Evolutionary conservation across 1,139 yeast genomes (phyloP).

Genomic region (Suzukiozyma palmioleophila): DNA sequence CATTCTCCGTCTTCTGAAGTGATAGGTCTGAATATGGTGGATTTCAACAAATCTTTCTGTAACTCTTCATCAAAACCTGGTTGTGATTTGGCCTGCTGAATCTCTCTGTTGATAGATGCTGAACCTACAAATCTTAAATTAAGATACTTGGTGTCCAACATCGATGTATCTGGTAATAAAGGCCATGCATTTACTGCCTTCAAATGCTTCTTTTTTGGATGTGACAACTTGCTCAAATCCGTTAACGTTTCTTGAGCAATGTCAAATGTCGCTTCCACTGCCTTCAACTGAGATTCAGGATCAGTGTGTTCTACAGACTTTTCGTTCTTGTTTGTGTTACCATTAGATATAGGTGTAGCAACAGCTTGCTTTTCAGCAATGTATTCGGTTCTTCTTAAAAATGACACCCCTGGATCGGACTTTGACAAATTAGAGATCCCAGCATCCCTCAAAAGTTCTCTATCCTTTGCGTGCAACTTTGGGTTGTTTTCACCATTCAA

Average conservation of each 20-base stretch:
- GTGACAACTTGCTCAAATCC: constrained; percentile 48
- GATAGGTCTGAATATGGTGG: constrained; percentile 73
- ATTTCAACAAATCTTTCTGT: constrained; percentile 44
- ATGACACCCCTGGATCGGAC: constrained; percentile 66
- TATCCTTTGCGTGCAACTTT: constrained; percentile 71
- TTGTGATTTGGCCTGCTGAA: constrained; percentile 31
- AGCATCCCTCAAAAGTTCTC: constrained; percentile 77
- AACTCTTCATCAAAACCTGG: constrained; percentile 38
- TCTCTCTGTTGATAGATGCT: constrained; percentile 54
- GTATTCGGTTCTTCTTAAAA: constrained; percentile 91
- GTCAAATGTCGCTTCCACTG: constrained; percentile 77
- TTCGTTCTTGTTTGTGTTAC: constrained; percentile 11
- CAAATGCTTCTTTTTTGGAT: constrained; percentile 72
- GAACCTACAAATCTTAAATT: constrained; percentile 76
- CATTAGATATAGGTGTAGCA: constrained; percentile 8
- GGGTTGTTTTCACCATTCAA: constrained; percentile 18
- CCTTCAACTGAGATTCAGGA: constrained; percentile 59
- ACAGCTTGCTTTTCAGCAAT: constrained; percentile 46
- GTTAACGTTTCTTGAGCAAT: constrained; percentile 46
- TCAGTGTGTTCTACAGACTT: constrained; percentile 39
- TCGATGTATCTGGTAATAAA: constrained; percentile 82
- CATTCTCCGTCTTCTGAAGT: constrained; percentile 75
- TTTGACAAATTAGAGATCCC: constrained; percentile 45
- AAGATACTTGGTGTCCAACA: constrained; percentile 74
- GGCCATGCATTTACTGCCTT: constrained; percentile 79